Evolutionary conservation across 257 asterid species (phyloP).

Genomic region (Nicotiana benthamiana): DNA sequence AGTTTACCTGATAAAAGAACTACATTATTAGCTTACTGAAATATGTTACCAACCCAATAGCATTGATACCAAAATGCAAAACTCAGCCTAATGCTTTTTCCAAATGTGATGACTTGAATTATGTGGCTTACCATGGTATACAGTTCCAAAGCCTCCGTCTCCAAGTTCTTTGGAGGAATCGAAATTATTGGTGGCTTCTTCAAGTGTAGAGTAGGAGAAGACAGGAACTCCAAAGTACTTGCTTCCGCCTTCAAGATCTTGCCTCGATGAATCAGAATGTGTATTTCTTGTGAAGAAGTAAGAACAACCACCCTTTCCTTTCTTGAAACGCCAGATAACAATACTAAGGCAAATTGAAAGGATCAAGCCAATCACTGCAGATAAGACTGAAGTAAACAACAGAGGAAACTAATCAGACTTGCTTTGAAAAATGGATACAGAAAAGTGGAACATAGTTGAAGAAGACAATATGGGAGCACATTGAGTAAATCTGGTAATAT

Average conservation of each 20-base stretch:
- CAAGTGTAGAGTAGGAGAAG: slow-evolving; percentile 37
- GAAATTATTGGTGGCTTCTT: slow-evolving; percentile 37
- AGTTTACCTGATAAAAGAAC: slow-evolving; percentile 32
- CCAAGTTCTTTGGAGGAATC: slow-evolving; percentile 40
- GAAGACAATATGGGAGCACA: neutral
- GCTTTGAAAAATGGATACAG: neutral
- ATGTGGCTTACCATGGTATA: slow-evolving; percentile 31
- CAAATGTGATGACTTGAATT: neutral
- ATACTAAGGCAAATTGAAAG: neutral
- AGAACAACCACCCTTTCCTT: neutral
- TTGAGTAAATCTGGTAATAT: neutral
- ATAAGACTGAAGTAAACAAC: neutral
- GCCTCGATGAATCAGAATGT: slow-evolving; percentile 13
- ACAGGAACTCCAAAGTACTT: slow-evolving; percentile 25
- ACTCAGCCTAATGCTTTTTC: neutral
- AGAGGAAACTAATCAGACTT: neutral
- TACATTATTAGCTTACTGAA: neutral
- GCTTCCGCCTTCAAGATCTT: slow-evolving; percentile 22
- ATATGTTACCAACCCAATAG: neutral
- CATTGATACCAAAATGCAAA: neutral
- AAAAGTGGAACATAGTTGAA: neutral
- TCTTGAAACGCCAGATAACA: neutral
- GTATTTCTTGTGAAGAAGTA: neutral
- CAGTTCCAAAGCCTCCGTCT: slow-evolving; percentile 54
- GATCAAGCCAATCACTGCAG: neutral